Percentiles rank a stretch among this genome's conserved stretches.
phyloP scores from a whole-genome alignment of 2,329 filamentous ascomycete species.

The Moelleriella libera region DNA sequence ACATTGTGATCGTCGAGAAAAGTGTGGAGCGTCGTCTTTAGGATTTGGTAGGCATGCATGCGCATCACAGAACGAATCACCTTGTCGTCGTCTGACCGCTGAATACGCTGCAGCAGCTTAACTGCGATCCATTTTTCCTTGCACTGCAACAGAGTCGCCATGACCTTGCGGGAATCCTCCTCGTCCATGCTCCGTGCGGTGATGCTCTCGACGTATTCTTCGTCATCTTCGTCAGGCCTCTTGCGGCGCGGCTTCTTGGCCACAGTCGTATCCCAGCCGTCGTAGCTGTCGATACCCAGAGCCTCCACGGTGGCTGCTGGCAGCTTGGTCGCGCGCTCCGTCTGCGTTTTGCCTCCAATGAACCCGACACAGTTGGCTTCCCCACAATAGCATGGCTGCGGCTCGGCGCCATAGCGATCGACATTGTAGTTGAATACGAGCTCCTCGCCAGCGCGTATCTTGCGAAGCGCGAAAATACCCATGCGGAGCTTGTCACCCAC shows the following conservation, averaged over 20 bases:
- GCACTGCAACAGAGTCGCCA: slow-evolving; percentile 93
- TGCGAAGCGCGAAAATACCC: slow-evolving; percentile 89
- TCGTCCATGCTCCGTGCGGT: slow-evolving; percentile 68
- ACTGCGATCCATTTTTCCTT: slow-evolving; percentile 99
- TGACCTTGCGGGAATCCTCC: slow-evolving; percentile 79
- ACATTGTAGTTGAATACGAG: slow-evolving; percentile 99
- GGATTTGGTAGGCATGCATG: slow-evolving; percentile 93
- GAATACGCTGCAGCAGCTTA: slow-evolving; percentile 81
- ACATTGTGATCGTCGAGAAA: slow-evolving; percentile 88
- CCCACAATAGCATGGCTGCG: slow-evolving; percentile 91
- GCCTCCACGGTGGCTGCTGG: slow-evolving; percentile 84
- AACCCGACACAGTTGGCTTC: slow-evolving; percentile 92
- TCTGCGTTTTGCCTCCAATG: slow-evolving; percentile 96
- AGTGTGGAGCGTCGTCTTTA: slow-evolving; percentile 72
- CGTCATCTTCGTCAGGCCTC: slow-evolving; percentile 80
- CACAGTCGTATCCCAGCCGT: slow-evolving; percentile 83
- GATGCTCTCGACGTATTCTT: slow-evolving; percentile 87
- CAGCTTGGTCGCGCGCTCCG: slow-evolving; percentile 84
- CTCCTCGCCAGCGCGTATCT: slow-evolving; percentile 79
- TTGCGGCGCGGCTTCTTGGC: slow-evolving; percentile 87
- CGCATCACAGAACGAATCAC: slow-evolving; percentile 81
- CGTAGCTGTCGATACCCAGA: slow-evolving; percentile 82
- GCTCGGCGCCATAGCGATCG: slow-evolving; percentile 91
- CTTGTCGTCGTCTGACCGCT: slow-evolving; percentile 72
- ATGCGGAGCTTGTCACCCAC: slow-evolving; percentile 94